Percentiles rank a stretch among this genome's conserved stretches.
Conservation (phyloP, 495 filamentous ascomycete species). For the Tuber umbilicatum region DNA sequence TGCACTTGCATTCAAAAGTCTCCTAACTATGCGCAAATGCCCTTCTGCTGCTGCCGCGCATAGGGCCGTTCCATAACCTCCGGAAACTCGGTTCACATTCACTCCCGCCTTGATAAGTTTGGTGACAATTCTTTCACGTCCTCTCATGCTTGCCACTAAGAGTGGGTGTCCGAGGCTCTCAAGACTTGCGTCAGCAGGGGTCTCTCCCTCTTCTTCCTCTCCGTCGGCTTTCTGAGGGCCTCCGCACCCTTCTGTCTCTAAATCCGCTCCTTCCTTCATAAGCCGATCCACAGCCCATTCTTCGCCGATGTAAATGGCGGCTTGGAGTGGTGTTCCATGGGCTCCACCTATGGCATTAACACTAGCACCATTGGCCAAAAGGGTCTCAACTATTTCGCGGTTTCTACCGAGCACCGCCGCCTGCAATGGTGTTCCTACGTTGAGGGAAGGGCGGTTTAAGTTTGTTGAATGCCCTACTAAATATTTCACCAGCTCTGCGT, state of each 20-base stretch:
- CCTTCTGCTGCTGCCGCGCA: constrained; percentile 14
- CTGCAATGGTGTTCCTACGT: constrained; percentile 41
- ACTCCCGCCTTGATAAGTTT: constrained; percentile 39
- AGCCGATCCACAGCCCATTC: neutral
- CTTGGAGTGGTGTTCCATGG: constrained; percentile 41
- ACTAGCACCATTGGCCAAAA: constrained; percentile 37
- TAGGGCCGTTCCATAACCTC: constrained; percentile 30
- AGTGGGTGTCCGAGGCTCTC: neutral
- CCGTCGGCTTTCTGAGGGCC: neutral
- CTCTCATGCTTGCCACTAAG: neutral
- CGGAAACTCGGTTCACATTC: constrained; percentile 24
- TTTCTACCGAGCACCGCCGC: constrained; percentile 22
- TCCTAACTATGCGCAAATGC: constrained; percentile 17
- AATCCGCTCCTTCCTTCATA: neutral
- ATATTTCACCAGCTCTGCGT: constrained; percentile 23
- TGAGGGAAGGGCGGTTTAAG: constrained; percentile 36
- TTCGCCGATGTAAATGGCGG: constrained; percentile 19
- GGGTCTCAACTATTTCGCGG: constrained; percentile 19
- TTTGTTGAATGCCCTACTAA: constrained; percentile 39
- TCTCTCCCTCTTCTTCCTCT: neutral
- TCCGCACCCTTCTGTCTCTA: neutral
- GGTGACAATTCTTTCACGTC: constrained; percentile 23
- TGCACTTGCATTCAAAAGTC: constrained; percentile 36
- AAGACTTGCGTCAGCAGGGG: neutral
- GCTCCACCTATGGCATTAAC: constrained; percentile 37